Conservation (phyloP, 1,139 yeast genomes). For the Kodamaea alishanica region DNA sequence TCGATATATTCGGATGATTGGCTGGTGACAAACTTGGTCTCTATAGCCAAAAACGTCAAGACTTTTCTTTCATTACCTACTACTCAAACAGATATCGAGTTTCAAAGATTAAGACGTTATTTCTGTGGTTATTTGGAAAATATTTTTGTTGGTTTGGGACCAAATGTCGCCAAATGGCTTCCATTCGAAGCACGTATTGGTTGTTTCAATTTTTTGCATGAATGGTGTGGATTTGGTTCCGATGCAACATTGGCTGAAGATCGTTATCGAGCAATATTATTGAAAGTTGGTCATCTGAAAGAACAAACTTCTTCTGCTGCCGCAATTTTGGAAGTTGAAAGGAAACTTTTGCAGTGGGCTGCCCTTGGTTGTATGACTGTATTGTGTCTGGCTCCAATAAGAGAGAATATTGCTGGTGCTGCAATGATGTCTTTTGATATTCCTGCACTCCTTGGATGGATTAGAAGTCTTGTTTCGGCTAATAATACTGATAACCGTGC, state of each 20-base stretch:
- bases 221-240: slow-evolving; percentile 96
- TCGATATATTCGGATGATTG: slow-evolving; percentile 61
- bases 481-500: slow-evolving; percentile 61
- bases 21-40: slow-evolving; percentile 62
- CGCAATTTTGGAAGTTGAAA: slow-evolving; percentile 83
- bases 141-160: slow-evolving; percentile 52
- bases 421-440: slow-evolving; percentile 67
- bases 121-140: slow-evolving; percentile 76
- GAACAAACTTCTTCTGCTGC: slow-evolving; percentile 54
- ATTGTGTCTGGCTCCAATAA: slow-evolving; percentile 63
- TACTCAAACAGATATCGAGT: slow-evolving; percentile 66
- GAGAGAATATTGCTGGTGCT: slow-evolving; percentile 40
- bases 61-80: slow-evolving; percentile 54
- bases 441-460: slow-evolving; percentile 69
- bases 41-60: slow-evolving; percentile 64
- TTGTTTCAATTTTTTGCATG: slow-evolving; percentile 76
- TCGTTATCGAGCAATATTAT: slow-evolving; percentile 62
- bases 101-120: slow-evolving; percentile 73
- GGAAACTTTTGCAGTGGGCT: slow-evolving; percentile 64
- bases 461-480: slow-evolving; percentile 59
- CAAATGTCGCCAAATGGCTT: slow-evolving; percentile 52
- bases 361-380: slow-evolving; percentile 83
- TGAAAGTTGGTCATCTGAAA: slow-evolving; percentile 38
- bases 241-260: slow-evolving; percentile 59
- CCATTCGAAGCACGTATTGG: slow-evolving; percentile 86